phyloP scores from a whole-genome alignment of 2,329 filamentous ascomycete species.

The Hirsutella rhossiliensis region DNA sequence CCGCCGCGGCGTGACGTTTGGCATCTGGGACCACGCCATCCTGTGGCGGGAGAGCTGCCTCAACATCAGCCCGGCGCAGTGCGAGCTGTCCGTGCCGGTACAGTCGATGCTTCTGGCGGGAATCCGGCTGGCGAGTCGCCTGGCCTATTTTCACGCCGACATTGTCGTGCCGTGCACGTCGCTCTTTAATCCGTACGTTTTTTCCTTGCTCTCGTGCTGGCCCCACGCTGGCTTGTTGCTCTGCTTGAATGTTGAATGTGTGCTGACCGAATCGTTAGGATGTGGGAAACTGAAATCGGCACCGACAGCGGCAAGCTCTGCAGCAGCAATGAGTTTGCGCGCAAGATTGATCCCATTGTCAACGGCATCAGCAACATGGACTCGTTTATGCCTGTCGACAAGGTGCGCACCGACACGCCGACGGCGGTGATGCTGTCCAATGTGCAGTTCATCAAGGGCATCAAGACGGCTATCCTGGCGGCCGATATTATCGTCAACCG shows the following conservation, averaged over 20 bases:
- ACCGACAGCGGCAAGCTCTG: constrained; percentile 43
- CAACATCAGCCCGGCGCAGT: constrained; percentile 35
- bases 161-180: constrained; percentile 44
- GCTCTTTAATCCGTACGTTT: constrained; percentile 42
- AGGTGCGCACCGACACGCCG: constrained; percentile 44
- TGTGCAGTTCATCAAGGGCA: constrained; percentile 47
- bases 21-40: constrained; percentile 54
- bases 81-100: constrained; percentile 34
- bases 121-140: constrained; percentile 32
- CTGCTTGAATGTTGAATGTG: not conserved
- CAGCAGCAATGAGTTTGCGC: constrained; percentile 42
- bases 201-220: not conserved
- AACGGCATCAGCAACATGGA: constrained; percentile 55
- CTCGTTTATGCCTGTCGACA: constrained; percentile 46
- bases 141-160: constrained; percentile 42
- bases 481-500: constrained; percentile 54
- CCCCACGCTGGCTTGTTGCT: not conserved
- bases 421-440: constrained; percentile 57
- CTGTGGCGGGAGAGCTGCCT: constrained; percentile 45
- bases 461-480: constrained; percentile 51
- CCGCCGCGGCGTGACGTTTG: constrained; percentile 44
- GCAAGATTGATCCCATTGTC: constrained; percentile 52
- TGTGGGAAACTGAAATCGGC: constrained; percentile 51
- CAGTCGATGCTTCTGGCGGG: constrained; percentile 33
- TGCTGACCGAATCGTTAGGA: constrained; percentile 10